A percentile compares a stretch with the other conserved stretches of the same genome.
Conservation (phyloP, 2,329 filamentous ascomycete species). For the Colletotrichum costaricense region DNA sequence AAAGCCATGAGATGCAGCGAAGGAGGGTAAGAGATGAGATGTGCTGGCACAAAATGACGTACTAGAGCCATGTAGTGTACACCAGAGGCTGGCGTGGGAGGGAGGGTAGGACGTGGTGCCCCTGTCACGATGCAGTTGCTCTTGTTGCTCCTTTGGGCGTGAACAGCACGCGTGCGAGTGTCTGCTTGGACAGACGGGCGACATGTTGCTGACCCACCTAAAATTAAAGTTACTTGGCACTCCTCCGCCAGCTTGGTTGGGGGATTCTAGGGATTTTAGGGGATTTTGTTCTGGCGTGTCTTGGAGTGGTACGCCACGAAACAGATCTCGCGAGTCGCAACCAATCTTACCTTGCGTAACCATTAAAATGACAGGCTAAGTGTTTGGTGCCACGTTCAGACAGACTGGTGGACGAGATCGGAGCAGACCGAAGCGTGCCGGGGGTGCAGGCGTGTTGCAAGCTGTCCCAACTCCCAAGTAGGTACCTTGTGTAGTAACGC, state of each 20-base stretch:
- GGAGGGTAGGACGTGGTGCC: constrained; percentile 14
- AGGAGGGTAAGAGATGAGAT: constrained; percentile 25
- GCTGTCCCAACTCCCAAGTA: not conserved
- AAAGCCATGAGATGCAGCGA: constrained; percentile 22
- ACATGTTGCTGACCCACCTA: constrained; percentile 13
- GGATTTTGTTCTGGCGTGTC: constrained; percentile 21
- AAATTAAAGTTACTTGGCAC: constrained; percentile 36
- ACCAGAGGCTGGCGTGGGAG: not conserved
- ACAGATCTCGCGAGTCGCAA: constrained; percentile 23
- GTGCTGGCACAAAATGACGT: constrained; percentile 33
- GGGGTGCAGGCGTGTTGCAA: not conserved
- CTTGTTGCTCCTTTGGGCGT: constrained; percentile 13
- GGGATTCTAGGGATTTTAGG: constrained; percentile 7
- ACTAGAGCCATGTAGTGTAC: not conserved
- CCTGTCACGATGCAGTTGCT: constrained; percentile 13
- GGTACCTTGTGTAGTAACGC: not conserved
- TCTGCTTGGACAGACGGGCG: constrained; percentile 15
- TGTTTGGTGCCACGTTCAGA: not conserved
- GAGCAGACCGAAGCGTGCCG: not conserved
- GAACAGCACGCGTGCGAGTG: not conserved
- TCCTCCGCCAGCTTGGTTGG: constrained; percentile 34
- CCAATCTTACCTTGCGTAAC: constrained; percentile 11
- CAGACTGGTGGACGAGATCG: not conserved
- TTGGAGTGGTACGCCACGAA: constrained; percentile 32
- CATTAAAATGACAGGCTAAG: not conserved